Evolutionary conservation across 257 asterid genomes (phyloP).

Genomic region (Haberlea rhodopensis): DNA sequence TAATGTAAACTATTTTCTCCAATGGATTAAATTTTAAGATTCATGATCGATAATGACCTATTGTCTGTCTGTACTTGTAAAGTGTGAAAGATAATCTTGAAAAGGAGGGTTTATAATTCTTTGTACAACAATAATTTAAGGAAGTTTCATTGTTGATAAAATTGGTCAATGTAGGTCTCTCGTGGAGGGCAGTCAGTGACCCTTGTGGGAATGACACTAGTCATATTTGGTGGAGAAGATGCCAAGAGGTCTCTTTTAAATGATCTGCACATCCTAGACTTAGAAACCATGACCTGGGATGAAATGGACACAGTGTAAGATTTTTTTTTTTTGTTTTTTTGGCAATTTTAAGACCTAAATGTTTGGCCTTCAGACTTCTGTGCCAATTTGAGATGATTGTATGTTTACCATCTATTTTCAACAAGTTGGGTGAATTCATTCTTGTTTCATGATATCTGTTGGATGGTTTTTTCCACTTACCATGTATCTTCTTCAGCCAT

Average conservation of each 20-base stretch:
- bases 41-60: slow-evolving; percentile 5
- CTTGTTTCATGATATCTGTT: slow-evolving; percentile 3
- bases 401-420: slow-evolving; percentile 15
- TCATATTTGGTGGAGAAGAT: slow-evolving; percentile 96
- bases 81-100: slow-evolving; percentile 12
- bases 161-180: slow-evolving; percentile 61
- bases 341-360: slow-evolving; percentile 14
- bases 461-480: neutral
- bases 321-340: slow-evolving; percentile 21
- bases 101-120: neutral
- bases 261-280: slow-evolving; percentile 91
- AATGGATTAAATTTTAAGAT: slow-evolving; percentile 15
- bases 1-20: slow-evolving; percentile 7
- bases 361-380: slow-evolving; percentile 23
- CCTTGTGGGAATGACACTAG: slow-evolving; percentile 72
- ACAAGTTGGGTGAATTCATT: slow-evolving; percentile 16
- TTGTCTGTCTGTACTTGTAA: slow-evolving; percentile 14
- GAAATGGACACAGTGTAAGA: slow-evolving; percentile 88
- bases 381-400: slow-evolving; percentile 23
- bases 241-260: slow-evolving; percentile 87
- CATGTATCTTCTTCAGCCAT: neutral
- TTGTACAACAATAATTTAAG: neutral
- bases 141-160: neutral
- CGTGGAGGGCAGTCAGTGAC: slow-evolving; percentile 97
- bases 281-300: slow-evolving; percentile 98